Evolutionary conservation across 1,284 basidiomycete species (phyloP).

Genomic region (Schizophyllum amplum): DNA sequence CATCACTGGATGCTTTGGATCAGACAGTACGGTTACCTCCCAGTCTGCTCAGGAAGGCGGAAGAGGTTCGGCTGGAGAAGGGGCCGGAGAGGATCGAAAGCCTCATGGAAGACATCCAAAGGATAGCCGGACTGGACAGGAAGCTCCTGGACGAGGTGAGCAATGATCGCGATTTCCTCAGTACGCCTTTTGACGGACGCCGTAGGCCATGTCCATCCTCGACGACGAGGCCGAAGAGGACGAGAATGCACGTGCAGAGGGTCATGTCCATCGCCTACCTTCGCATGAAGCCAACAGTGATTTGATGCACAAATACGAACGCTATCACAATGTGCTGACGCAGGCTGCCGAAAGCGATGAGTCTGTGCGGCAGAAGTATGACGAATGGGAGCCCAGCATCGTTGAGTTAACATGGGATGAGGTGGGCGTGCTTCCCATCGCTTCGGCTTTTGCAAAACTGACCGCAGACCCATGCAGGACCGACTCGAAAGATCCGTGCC

Average conservation of each 20-base stretch:
- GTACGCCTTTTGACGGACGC: not conserved
- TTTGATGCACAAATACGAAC: constrained; percentile 60
- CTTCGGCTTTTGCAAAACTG: constrained; percentile 4
- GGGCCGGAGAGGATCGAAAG: constrained; percentile 68
- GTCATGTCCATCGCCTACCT: constrained; percentile 41
- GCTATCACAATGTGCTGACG: constrained; percentile 66
- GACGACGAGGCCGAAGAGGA: constrained; percentile 89
- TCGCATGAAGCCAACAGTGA: constrained; percentile 78
- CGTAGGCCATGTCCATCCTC: constrained; percentile 78
- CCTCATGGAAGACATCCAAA: constrained; percentile 68
- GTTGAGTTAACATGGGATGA: constrained; percentile 65
- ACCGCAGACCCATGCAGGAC: constrained; percentile 34
- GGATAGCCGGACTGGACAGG: constrained; percentile 56
- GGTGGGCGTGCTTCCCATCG: constrained; percentile 29
- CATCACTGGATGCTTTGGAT: constrained; percentile 83
- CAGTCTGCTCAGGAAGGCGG: constrained; percentile 78
- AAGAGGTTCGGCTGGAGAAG: constrained; percentile 76
- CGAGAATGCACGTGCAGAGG: constrained; percentile 52
- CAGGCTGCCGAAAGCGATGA: constrained; percentile 73
- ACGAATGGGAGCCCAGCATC: constrained; percentile 77
- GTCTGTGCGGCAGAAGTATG: constrained; percentile 75
- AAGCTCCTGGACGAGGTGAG: constrained; percentile 70
- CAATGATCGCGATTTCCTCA: not conserved
- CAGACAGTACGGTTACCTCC: constrained; percentile 84
- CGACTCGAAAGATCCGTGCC: constrained; percentile 63